Base-by-base conservation (phyloP, 345 rosid species). In the Conringia planisiliqua region DNA sequence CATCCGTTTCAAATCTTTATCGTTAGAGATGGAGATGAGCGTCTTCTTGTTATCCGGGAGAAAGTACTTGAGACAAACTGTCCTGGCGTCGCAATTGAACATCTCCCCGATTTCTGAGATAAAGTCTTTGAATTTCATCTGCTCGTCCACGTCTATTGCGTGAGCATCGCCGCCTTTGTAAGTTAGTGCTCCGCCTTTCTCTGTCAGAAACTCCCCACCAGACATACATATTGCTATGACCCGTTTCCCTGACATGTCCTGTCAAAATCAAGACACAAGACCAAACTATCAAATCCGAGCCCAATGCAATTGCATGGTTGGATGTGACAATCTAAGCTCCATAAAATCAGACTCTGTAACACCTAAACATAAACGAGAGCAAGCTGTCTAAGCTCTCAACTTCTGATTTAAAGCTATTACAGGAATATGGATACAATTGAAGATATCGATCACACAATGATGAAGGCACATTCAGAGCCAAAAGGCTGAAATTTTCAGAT, bases 41-140 rank as follows among this genome's bases (percentile, higher is more conserved):
- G 95, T 91, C 78, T 85, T 91, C 73, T 70, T 88, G 83, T 93
- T 89, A 54, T 91, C 89, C 0, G 98, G 98, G 50, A 93, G 96
- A 52, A 91, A 91, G 83, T 93, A 93, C 59, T 89, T 91, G 38
- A 93, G 79, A 58, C 82, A 84, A 75, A 93, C 85, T 4, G 80
- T 85, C 22, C 96, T 93, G 12, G 62, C 47, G 26, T 78, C 77
- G 32, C 81, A 78, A 30, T 72, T 78, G 0, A 78, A 78, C 73
- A 78, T 66, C 73, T 78, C 81, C 6, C 77, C 81, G 13, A 78
- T 71, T 18, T 78, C 81, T 11, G 81, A 66, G 16, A 72, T 22
- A 6, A 78, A 78, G 43, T 78, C 77, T 66, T 17, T 26, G n/a
- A 57, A 78, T 9, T 51, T 72, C 81, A 72, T 78, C 64, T 66